Evolutionary conservation across 371 early-diverging fungal genomes (phyloP).

Genomic region (Phascolomyces articulosus): DNA sequence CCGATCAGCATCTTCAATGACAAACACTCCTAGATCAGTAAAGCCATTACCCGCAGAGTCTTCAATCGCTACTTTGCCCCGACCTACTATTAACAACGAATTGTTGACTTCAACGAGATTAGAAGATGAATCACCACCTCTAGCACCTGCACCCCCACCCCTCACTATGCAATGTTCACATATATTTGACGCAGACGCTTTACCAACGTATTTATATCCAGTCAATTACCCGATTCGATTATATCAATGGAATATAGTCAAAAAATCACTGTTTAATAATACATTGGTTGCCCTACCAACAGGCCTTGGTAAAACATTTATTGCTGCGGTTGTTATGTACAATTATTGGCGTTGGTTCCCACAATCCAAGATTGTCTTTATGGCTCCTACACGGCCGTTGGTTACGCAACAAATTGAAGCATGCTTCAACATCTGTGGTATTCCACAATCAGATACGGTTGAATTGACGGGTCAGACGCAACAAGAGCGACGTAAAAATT

Average conservation of each 20-base stretch:
- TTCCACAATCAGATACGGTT: constrained; percentile 66
- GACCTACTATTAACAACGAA: neutral
- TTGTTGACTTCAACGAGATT: neutral
- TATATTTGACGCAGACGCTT: constrained; percentile 50
- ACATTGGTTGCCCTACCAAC: constrained; percentile 91
- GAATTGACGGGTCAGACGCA: constrained; percentile 79
- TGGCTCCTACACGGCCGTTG: constrained; percentile 91
- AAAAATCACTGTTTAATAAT: constrained; percentile 78
- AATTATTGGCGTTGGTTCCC: constrained; percentile 97
- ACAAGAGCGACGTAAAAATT: constrained; percentile 52
- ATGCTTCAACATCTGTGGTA: constrained; percentile 71
- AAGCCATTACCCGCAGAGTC: no score
- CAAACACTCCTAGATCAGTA: neutral
- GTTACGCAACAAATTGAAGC: constrained; percentile 94
- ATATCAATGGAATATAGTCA: constrained; percentile 90
- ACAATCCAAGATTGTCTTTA: constrained; percentile 83
- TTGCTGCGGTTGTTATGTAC: constrained; percentile 95
- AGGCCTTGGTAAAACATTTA: constrained; percentile 95
- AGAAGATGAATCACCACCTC: constrained; percentile 12
- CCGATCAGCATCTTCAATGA: neutral
- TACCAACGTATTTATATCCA: constrained; percentile 83
- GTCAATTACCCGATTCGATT: constrained; percentile 78
- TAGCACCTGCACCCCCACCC: constrained; percentile 28
- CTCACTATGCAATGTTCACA: constrained; percentile 39
- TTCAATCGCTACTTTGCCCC: neutral